phyloP scores from a whole-genome alignment of 352 stramenopile species.

The Globisporangium emineosum region DNA sequence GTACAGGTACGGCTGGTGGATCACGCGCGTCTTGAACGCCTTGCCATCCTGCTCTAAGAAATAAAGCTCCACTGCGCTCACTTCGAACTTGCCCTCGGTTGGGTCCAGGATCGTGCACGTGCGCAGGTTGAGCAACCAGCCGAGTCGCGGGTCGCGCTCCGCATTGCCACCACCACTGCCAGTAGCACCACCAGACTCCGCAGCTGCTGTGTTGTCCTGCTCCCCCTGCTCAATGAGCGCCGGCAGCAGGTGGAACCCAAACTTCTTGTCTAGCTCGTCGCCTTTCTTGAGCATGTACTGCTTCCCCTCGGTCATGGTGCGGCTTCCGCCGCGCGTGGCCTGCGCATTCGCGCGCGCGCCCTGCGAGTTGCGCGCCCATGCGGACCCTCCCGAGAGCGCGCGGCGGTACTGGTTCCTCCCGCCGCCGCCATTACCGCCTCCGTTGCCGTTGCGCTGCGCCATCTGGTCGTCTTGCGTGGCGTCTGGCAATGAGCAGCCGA shows the following conservation, averaged over 20 bases:
- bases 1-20: conserved; percentile 98
- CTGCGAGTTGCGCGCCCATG: conserved; percentile 70
- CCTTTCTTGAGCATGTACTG: conserved; percentile 51
- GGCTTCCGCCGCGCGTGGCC: conserved; percentile 27
- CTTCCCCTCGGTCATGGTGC: conserved; percentile 60
- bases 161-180: not conserved
- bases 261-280: conserved; percentile 66
- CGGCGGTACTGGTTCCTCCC: conserved; percentile 37
- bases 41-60: conserved; percentile 92
- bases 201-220: conserved; percentile 14
- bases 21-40: conserved; percentile 95
- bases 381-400: conserved; percentile 54
- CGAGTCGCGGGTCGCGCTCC: conserved; percentile 34
- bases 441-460: conserved; percentile 9
- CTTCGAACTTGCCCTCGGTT: conserved; percentile 69
- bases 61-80: conserved; percentile 93
- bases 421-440: conserved; percentile 3
- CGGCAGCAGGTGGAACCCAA: conserved; percentile 62
- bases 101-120: conserved; percentile 54
- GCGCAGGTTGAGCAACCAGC: conserved; percentile 75
- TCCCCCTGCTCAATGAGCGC: conserved; percentile 56
- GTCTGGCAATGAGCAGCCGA: too few species aligned
- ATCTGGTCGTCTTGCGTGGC: conserved; percentile 8
- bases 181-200: not conserved
- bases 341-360: conserved; percentile 62